Evolutionary conservation across 495 filamentous ascomycete genomes (phyloP), one percentile per base, ranked within the genome.

Genomic region (Opeltia flavorubescens): DNA sequence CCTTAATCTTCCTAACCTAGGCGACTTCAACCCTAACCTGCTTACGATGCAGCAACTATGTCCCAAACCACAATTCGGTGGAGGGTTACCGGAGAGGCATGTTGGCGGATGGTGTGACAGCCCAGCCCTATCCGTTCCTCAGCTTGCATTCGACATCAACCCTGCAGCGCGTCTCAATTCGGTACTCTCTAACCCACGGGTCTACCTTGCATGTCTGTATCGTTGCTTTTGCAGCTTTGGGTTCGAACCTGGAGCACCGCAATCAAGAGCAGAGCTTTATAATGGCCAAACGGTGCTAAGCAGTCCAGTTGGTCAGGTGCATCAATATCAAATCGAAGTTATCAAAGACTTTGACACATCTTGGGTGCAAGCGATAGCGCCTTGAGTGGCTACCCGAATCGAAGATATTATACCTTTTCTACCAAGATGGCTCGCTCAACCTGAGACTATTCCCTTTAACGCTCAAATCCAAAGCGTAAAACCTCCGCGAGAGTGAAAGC

Each of bases 21-120:
- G 20, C 17, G n/a, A 29, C 7, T 43, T 23, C 31, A 25, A 50
- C 30, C 48, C 48, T 2, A 29, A 31, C 18, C n/a, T 2, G 3
- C 40, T 43, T 8, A 44, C 48, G 6, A 23, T 50, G 40, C 48
- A 44, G 29, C 48, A 50, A 27, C 17, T 50, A 5, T 50, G 48
- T 21, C 41, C 48, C 12, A 44, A 44, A 31, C 40, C 48, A 20
- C 48, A 50, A 26, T 50, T 45, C 30, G 41, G 28, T n/a, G 48
- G 48, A 3, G 28, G 35, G 13, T 21, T 18, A n/a, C 40, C 27
- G 1, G 40, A 25, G 3, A 12, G 35, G 30, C 48, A 50, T 15
- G 23, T 43, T 3, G 48, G 48, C 3, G 48, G 48, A 13, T 50
- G 23, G 8, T 50, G 48, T 27, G 20, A 20, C 15, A 42, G 29